Conservation (phyloP, 768 basidiomycete species). For the Mycena crocata region DNA sequence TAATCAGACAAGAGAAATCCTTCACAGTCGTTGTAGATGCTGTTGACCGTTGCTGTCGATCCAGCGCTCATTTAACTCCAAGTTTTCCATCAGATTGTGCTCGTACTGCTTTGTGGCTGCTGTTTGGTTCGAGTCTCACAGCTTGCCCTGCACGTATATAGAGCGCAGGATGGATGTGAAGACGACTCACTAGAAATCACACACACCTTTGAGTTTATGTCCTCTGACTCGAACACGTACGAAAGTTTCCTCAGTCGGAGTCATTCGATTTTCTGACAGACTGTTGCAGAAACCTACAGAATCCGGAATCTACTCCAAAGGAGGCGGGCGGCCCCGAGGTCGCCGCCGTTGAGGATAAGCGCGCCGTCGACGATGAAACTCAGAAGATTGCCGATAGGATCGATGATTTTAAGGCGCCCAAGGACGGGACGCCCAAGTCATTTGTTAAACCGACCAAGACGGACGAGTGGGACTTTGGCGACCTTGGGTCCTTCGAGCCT, state of each 20-base stretch:
- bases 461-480: neutral
- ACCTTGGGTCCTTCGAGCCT: neutral
- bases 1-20: neutral
- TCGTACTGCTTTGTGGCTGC: too few species aligned
- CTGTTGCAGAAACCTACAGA: too few species aligned
- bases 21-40: neutral
- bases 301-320: too few species aligned
- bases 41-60: too few species aligned
- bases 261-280: too few species aligned
- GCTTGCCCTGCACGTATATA: neutral
- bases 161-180: neutral
- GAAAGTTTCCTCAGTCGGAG: neutral
- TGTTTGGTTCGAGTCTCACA: too few species aligned
- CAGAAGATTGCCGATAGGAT: neutral
- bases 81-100: too few species aligned
- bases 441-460: neutral
- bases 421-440: neutral
- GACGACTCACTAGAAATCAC: slow-evolving; percentile 3
- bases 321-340: too few species aligned
- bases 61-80: too few species aligned
- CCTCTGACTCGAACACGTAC: slow-evolving; percentile 4
- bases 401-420: neutral
- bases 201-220: neutral
- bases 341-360: neutral
- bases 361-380: neutral